Evolutionary conservation across 805 yeast species (phyloP).

Genomic region (Candida verbasci): DNA sequence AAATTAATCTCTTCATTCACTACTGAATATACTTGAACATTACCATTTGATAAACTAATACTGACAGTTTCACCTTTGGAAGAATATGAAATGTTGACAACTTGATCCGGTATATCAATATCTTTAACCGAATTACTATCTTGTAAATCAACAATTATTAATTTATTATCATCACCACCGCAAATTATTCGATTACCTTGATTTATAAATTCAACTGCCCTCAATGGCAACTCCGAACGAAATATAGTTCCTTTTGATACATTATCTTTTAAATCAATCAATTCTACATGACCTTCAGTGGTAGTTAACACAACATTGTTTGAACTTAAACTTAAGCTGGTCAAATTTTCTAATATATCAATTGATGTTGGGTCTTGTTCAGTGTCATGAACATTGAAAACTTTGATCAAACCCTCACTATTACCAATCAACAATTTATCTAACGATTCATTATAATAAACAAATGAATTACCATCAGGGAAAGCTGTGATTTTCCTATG

Average conservation of each 20-base stretch:
- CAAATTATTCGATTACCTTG: slow-evolving; percentile 54
- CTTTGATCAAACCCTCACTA: slow-evolving; percentile 50
- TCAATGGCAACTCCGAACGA: slow-evolving; percentile 42
- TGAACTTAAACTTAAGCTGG: slow-evolving; percentile 28
- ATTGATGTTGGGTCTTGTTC: slow-evolving; percentile 60
- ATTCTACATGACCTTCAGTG: slow-evolving; percentile 40
- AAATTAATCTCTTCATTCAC: slow-evolving; percentile 42
- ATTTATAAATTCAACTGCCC: slow-evolving; percentile 56
- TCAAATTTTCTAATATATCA: slow-evolving; percentile 46
- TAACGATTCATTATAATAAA: slow-evolving; percentile 16
- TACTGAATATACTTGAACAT: slow-evolving; percentile 50
- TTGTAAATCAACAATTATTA: slow-evolving; percentile 35
- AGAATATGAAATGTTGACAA: slow-evolving; percentile 53
- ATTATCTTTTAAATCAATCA: slow-evolving; percentile 27
- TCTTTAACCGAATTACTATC: slow-evolving; percentile 22
- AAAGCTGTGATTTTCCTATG: slow-evolving; percentile 30
- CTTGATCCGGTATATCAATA: slow-evolving; percentile 47
- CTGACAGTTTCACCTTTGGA: slow-evolving; percentile 53
- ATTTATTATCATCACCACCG: slow-evolving; percentile 65
- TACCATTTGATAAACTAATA: slow-evolving; percentile 57
- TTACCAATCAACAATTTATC: slow-evolving; percentile 48
- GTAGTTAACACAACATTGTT: slow-evolving; percentile 29
- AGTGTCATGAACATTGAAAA: slow-evolving; percentile 41
- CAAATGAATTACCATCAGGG: slow-evolving; percentile 38
- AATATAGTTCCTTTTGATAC: slow-evolving; percentile 34